Evolutionary conservation across 345 rosid genomes (phyloP), one percentile per base, ranked within the genome.

Genomic region (Durio zibethinus): DNA sequence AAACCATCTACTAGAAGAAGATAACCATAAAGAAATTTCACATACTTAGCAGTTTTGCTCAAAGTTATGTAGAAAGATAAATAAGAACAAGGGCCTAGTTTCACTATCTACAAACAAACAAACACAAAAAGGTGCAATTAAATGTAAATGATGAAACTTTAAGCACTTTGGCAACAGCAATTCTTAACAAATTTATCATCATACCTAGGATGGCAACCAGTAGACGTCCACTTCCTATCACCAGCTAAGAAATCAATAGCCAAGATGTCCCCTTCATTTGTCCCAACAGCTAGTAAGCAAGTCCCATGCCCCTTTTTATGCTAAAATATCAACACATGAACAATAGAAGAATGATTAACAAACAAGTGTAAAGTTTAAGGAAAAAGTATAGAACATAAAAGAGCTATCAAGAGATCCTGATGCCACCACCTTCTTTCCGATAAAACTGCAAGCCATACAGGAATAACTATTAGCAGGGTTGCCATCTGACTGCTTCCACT

Each of bases 231-330:
- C 78, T 85, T 85, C 40, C 11, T 79, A 43, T 82, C 79, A 69
- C 86, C 77, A 27, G 82, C 63, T 4, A 81, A 78, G 70, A 68
- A 82, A 82, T 87, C 83, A 80, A 84, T n/a, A 38, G 74, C 81
- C n/a, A 79, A 73, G 57, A 85, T 62, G 56, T 85, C 84, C 33
- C 87, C 88, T 27, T 80, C 84, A 71, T 64, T 75, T 60, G 88
- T 83, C 77, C 88, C 90, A 64, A 87, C 42, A 70, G 84, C 90
- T 56, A 87, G 48, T 67, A 85, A 72, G 81, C 81, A 76, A 50
- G 76, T 74, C n/a, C 60, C 63, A 21, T 10, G 40, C 31, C 16
- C 78, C 72, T 81, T 81, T 75, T 73, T 82, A 47, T 40, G 78
- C 87, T 83, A 61, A 33, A 68, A 57, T n/a, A 57, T 60, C 48